Conservation (phyloP, 176 grass and related monocot species). For the Aegilops umbellulata region DNA sequence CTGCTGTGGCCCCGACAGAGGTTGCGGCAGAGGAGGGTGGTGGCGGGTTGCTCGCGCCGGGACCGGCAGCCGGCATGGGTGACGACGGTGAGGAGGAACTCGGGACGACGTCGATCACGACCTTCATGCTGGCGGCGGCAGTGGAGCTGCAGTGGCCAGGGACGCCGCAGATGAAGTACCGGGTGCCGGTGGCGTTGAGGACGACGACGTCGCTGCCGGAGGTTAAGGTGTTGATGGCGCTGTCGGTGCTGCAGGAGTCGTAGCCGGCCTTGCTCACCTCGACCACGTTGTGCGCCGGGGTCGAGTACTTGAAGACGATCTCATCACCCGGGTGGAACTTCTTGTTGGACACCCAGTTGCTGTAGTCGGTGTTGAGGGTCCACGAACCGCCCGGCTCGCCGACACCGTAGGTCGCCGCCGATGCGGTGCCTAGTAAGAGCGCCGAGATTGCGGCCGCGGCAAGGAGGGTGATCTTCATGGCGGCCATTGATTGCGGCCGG, state of each 20-base stretch:
- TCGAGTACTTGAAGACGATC: conserved; percentile 43
- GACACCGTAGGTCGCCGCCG: conserved; percentile 46
- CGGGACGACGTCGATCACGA: conserved; percentile 33
- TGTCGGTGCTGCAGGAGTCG: conserved; percentile 32
- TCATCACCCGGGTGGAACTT: conserved; percentile 45
- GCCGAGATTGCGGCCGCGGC: conserved; percentile 6
- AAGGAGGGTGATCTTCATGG: background rate
- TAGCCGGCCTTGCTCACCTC: conserved; percentile 45
- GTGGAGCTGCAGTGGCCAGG: conserved; percentile 31
- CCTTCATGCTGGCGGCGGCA: conserved; percentile 28
- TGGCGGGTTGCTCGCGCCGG: background rate
- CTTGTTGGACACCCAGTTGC: conserved; percentile 37
- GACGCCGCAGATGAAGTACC: background rate
- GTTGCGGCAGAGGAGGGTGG: background rate
- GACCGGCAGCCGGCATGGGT: background rate
- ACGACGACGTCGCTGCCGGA: conserved; percentile 25
- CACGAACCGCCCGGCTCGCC: conserved; percentile 39
- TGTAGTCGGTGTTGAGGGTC: conserved; percentile 39
- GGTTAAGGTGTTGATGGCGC: conserved; percentile 16
- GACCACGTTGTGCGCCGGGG: conserved; percentile 28
- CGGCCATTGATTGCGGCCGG: background rate
- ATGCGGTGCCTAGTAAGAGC: background rate
- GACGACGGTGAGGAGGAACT: background rate
- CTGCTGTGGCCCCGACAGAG: background rate
- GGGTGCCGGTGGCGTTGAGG: background rate